These are phyloP conservation scores for Botrytis fabae DNA, from an alignment of 2,329 filamentous ascomycete genomes.

Conservation along the genomic window DNA sequence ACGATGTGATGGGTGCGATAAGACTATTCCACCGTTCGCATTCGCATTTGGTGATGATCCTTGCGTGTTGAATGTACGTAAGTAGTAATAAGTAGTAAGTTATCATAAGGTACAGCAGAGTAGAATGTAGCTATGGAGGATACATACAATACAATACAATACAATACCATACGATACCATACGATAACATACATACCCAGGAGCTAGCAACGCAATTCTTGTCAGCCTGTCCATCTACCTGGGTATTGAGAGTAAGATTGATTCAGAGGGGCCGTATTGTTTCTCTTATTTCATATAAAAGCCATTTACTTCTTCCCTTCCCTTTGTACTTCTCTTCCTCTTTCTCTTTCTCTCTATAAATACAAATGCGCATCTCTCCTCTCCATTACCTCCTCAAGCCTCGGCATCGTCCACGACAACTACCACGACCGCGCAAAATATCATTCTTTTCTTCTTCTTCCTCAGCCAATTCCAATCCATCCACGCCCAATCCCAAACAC, in stretches of 20 bases:
- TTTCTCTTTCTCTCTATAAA: slow-evolving; percentile 46
- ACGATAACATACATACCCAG: not conserved
- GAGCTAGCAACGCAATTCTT: not conserved
- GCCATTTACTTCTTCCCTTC: not conserved
- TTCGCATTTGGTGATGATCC: not conserved
- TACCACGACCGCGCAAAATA: not conserved
- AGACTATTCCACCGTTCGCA: slow-evolving; percentile 1
- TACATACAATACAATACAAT: not conserved
- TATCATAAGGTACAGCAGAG: not conserved
- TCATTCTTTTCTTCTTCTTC: not conserved
- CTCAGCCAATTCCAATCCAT: not conserved
- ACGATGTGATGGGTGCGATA: not conserved
- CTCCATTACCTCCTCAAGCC: slow-evolving; percentile 36
- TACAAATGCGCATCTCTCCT: slow-evolving; percentile 48
- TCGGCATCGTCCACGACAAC: slow-evolving; percentile 28
- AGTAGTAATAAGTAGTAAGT: not conserved
- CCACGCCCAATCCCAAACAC: slow-evolving; percentile 11
- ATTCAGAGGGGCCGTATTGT: not conserved
- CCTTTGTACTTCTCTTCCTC: slow-evolving; percentile 22
- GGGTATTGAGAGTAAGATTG: not conserved
- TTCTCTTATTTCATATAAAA: not conserved
- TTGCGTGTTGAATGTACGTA: not conserved
- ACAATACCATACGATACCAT: not conserved
- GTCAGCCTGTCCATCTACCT: not conserved
- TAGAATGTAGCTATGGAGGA: not conserved